Base-by-base conservation (phyloP, 306 rosid species). In the Astragalus membranaceus region DNA sequence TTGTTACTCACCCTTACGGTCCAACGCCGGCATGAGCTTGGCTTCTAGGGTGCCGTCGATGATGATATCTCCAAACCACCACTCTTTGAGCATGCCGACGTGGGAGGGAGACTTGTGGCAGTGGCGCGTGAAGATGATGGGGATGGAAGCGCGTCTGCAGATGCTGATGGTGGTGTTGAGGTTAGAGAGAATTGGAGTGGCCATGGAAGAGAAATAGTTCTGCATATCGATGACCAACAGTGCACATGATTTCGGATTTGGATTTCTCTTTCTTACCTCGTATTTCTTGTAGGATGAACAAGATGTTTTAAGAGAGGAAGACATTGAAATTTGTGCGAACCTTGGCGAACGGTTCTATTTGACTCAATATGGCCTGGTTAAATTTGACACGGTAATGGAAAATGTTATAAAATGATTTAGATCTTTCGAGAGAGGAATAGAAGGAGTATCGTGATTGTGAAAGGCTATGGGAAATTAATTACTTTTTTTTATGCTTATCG, bases 61-160 rank as follows among this genome's bases (percentile, higher is more conserved):
- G 76, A 90, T 1, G 32, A 88, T 66, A 8, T 90, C 84, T 7
- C 85, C 95, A 76, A 44, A 63, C 95, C 90, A 75, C 95, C 95
- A 91, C 85, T 91, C 97, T 3, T 5, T 47, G 0, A 86, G 86
- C 85, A 88, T 77, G 76, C 79, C 81, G 52, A 77, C 10, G 78
- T 86, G 88, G 33, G 75, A 8, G 23, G 86, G 70, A 2, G 88
- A 84, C 9, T 78, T 73, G 64, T 88, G 88, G 55, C 64, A 39
- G 87, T 90, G 97, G 72, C 95, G 90, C 69, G 92, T 85, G 86
- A 91, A 91, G 54, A 86, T 68, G 43, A 88, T 69, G 5, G 92
- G 95, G 68, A 91, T 78, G 39, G 90, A 83, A 54, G 90, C 85
- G 15, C 58, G 53, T 16, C 88, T 80, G 79, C 95, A 88, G 78